Evolutionary conservation across 179 eudicot species (phyloP).

Genomic region (Drosera spatulata): DNA sequence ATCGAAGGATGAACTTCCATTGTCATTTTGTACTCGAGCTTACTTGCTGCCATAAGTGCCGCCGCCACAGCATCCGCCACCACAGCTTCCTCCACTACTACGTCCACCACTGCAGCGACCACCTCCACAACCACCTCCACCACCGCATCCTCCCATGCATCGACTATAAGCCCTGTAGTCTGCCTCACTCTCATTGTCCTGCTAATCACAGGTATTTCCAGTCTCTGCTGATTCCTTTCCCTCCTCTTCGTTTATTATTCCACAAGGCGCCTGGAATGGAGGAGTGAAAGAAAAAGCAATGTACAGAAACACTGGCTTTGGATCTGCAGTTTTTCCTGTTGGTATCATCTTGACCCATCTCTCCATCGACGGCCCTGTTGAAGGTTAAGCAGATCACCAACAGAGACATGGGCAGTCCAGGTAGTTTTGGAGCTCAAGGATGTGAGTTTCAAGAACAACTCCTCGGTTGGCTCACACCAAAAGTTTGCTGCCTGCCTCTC

Average conservation of each 20-base stretch:
- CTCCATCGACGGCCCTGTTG: constrained; percentile 27
- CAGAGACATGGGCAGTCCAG: constrained; percentile 34
- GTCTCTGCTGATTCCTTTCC: neutral
- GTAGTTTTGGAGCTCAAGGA: constrained; percentile 17
- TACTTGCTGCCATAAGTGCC: too few relatives aligned
- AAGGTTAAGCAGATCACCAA: constrained; percentile 25
- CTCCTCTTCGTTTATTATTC: neutral
- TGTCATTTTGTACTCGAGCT: too few relatives aligned
- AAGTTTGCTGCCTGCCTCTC: constrained; percentile 48
- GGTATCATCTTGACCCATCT: constrained; percentile 51
- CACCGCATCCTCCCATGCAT: neutral
- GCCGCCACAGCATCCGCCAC: neutral
- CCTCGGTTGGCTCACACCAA: constrained; percentile 40
- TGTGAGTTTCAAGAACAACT: constrained; percentile 34
- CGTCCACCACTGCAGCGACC: constrained; percentile 5
- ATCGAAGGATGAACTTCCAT: too few relatives aligned
- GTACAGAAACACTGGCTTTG: constrained; percentile 27
- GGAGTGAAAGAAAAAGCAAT: constrained; percentile 42
- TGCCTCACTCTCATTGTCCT: neutral
- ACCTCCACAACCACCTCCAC: constrained; percentile 3
- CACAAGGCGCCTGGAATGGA: constrained; percentile 32
- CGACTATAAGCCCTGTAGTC: neutral
- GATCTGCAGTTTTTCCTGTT: constrained; percentile 8
- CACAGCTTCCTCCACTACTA: constrained; percentile 6
- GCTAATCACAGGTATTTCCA: neutral